Base-by-base conservation (phyloP, 768 basidiomycete species). In the Pilatotrama ljubarskyi region DNA sequence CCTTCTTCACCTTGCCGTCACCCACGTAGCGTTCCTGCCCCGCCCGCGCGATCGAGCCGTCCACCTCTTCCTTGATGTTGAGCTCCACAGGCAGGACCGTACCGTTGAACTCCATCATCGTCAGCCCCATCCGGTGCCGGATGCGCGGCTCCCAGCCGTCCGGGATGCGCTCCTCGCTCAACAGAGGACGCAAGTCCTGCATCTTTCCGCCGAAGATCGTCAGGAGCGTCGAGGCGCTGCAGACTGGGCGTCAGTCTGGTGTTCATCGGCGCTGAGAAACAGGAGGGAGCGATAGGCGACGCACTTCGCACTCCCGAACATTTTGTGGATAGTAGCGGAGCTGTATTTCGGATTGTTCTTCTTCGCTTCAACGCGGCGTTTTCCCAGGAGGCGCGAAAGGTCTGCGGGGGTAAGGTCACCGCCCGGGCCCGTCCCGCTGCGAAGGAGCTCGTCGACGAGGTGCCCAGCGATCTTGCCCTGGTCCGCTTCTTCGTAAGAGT, bases 151-250 rank as follows among this genome's bases (percentile, higher is more conserved):
- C 88, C 87, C 88, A 92, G 20, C 84, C 84, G 0, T 86, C 78
- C 0, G 86, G 85, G 32, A 93, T 68, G 15, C 88, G 81, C 63
- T 93, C 90, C 44, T 93, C 87, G 9, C 76, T 69, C n/a, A 93
- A 70, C 49, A 90, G 66, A 0, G 78, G 63, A 41, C 79, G 73
- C 37, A 91, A 64, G 57, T 87, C 86, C 7, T 76, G 71, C 5
- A 86, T 67, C 18, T 79, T 76, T 2, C 89, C 87, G 5, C 87
- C 91, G 63, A 90, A 86, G 53, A 87, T 83, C 1, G 80, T 81
- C 15, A 87, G 71, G 0, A 87, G 86, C 0, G 86, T 82, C 0
- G 84, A 78, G 71, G 87, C 90, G 58, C 37, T 58, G 26, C 41
- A 36, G 55, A 43, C 1, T 3, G 42, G 35, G 22, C 24, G 29